Percentiles rank a stretch among this genome's conserved stretches.
These are phyloP conservation scores for Chenopodium formosanum DNA, from an alignment of 148 eudicot genomes.

Conservation along the genomic window DNA sequence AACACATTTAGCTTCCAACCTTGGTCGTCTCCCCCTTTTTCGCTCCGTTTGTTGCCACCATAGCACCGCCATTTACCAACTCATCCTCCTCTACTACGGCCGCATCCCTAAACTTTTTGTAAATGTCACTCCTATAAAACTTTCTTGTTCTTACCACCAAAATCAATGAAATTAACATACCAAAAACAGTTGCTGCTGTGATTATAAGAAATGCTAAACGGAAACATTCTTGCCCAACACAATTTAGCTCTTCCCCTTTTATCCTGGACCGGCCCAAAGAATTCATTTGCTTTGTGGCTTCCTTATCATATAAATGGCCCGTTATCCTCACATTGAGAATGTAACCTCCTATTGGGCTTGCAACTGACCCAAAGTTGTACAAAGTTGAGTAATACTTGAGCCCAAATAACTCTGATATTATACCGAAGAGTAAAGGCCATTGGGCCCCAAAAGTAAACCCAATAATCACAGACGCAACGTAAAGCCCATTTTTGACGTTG, in stretches of 20 bases:
- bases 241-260: slow-evolving; percentile 29
- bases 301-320: slow-evolving; percentile 39
- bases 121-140: slow-evolving; percentile 42
- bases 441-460: slow-evolving; percentile 44
- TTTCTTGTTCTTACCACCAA: slow-evolving; percentile 36
- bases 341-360: slow-evolving; percentile 46
- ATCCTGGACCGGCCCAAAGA: slow-evolving; percentile 21
- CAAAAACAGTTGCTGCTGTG: slow-evolving; percentile 34
- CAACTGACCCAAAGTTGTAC: slow-evolving; percentile 45
- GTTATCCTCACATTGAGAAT: slow-evolving; percentile 38
- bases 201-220: slow-evolving; percentile 38
- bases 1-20: neutral
- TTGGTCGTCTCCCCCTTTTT: slow-evolving; percentile 3
- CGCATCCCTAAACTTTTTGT: slow-evolving; percentile 33
- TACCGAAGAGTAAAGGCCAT: slow-evolving; percentile 42
- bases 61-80: slow-evolving; percentile 13
- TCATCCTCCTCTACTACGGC: slow-evolving; percentile 12
- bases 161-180: slow-evolving; percentile 34
- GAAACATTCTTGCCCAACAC: slow-evolving; percentile 31
- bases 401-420: slow-evolving; percentile 43
- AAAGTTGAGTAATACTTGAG: slow-evolving; percentile 41
- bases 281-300: slow-evolving; percentile 29
- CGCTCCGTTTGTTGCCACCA: neutral
- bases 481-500: slow-evolving; percentile 36
- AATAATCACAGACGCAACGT: slow-evolving; percentile 37